A percentile compares a stretch with the other conserved stretches of the same genome.
Conservation (phyloP, 257 asterid genomes). For the Plantago ovata region DNA sequence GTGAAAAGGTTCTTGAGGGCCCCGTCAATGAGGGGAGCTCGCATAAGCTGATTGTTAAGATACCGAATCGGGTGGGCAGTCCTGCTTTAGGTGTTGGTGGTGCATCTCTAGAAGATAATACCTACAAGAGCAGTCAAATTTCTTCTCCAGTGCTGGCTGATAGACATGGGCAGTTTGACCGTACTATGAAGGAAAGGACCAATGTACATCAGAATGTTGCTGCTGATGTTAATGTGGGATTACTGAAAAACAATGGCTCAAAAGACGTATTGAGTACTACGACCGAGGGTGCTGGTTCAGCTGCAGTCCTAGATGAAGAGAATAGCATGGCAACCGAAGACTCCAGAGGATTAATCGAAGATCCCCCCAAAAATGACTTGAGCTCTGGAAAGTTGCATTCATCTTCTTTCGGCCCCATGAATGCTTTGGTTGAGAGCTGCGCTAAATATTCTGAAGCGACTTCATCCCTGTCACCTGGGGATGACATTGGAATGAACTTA, state of each 20-base stretch:
- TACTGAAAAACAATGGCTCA: background rate
- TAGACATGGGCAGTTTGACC: conserved; percentile 31
- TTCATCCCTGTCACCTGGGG: conserved; percentile 40
- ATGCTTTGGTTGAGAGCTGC: conserved; percentile 64
- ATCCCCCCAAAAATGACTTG: conserved; percentile 21
- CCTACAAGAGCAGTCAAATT: conserved; percentile 32
- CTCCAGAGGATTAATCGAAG: conserved; percentile 23
- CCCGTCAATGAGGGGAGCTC: conserved; percentile 26
- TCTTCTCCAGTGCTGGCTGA: conserved; percentile 41
- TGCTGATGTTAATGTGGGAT: conserved; percentile 19
- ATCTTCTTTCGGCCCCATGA: conserved; percentile 52
- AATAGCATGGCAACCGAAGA: conserved; percentile 25
- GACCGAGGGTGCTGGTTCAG: conserved; percentile 33
- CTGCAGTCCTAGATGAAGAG: conserved; percentile 32
- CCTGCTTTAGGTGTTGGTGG: conserved; percentile 36
- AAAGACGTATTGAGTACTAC: conserved; percentile 30
- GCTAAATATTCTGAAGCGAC: conserved; percentile 47
- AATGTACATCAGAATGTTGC: conserved; percentile 24
- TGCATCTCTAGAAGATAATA: conserved; percentile 37
- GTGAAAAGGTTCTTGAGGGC: conserved; percentile 18
- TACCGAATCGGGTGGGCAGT: conserved; percentile 30
- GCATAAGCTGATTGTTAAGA: conserved; percentile 42
- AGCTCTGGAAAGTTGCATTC: conserved; percentile 23
- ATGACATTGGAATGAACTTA: conserved; percentile 59
- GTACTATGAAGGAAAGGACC: conserved; percentile 27